phyloP scores from a whole-genome alignment of 1,284 basidiomycete species.

The Ganoderma meredithae region DNA sequence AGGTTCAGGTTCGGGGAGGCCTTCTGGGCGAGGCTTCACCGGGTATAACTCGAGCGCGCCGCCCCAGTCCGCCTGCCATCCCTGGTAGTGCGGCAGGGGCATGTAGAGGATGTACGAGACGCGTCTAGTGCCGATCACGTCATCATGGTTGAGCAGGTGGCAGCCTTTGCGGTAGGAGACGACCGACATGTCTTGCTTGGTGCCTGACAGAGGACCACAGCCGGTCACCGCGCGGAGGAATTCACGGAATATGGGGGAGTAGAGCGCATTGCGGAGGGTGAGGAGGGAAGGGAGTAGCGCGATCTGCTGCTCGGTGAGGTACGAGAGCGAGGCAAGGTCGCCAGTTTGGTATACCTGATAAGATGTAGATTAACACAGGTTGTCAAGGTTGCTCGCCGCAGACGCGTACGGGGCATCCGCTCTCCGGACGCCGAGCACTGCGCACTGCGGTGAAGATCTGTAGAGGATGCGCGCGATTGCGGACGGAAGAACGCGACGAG shows the following conservation, averaged over 20 bases:
- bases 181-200: conserved; percentile 96
- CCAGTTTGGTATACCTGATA: conserved; percentile 94
- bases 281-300: conserved; percentile 82
- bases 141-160: conserved; percentile 97
- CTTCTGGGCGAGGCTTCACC: conserved; percentile 53
- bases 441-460: background rate
- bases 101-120: conserved; percentile 99
- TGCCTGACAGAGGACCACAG: conserved; percentile 91
- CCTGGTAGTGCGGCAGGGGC: conserved; percentile 80
- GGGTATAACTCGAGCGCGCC: conserved; percentile 98
- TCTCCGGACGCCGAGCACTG: background rate
- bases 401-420: background rate
- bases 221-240: conserved; percentile 92
- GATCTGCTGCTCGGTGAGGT: conserved; percentile 80
- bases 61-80: conserved; percentile 86
- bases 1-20: conserved; percentile 66
- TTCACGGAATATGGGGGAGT: conserved; percentile 84
- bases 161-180: conserved; percentile 92
- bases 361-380: conserved; percentile 4
- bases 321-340: conserved; percentile 93
- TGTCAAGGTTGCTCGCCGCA: background rate
- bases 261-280: conserved; percentile 90
- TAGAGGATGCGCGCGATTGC: background rate
- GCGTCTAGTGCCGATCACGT: conserved; percentile 94
- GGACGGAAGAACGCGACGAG: conserved; percentile 1